Evolutionary conservation across 371 early-diverging fungal species (phyloP).

Genomic region (Zopfochytrium polystomum): DNA sequence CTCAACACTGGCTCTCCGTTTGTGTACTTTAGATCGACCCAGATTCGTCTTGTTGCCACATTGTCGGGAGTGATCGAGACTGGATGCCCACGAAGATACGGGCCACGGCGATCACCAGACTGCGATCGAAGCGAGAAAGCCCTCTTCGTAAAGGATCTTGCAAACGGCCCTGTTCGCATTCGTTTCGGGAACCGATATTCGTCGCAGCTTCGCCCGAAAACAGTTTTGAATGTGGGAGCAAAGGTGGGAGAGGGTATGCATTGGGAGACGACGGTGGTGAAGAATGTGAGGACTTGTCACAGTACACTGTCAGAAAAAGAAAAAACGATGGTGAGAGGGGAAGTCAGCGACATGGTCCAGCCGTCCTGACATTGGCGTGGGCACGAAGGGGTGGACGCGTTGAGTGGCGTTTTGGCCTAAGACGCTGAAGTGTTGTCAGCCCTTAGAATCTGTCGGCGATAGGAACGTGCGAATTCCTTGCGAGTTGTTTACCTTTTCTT

Average conservation of each 20-base stretch:
- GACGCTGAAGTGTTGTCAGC: too few species aligned
- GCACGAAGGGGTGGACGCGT: too few species aligned
- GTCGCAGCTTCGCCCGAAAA: slow-evolving; percentile 73
- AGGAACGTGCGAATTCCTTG: too few species aligned
- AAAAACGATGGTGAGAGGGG: neutral
- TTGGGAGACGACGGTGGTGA: slow-evolving; percentile 6
- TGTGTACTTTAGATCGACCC: slow-evolving; percentile 92
- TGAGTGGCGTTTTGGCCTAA: too few species aligned
- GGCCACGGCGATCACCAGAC: slow-evolving; percentile 74
- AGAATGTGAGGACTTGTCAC: slow-evolving; percentile 1
- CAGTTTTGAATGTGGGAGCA: slow-evolving; percentile 91
- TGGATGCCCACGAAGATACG: slow-evolving; percentile 53
- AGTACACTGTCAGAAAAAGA: neutral
- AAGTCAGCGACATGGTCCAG: too few species aligned
- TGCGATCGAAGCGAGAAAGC: slow-evolving; percentile 78
- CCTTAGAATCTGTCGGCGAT: too few species aligned
- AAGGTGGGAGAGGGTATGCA: slow-evolving; percentile 71
- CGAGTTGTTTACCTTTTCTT: too few species aligned
- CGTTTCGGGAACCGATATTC: slow-evolving; percentile 85
- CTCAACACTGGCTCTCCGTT: slow-evolving; percentile 77
- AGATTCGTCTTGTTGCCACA: slow-evolving; percentile 81
- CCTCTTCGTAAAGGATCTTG: slow-evolving; percentile 87
- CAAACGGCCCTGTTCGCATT: slow-evolving; percentile 83
- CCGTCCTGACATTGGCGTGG: too few species aligned
- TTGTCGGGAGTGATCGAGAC: slow-evolving; percentile 71